Conservation (phyloP, 495 filamentous ascomycete genomes). For the Paragyromitra xinjiangensis region DNA sequence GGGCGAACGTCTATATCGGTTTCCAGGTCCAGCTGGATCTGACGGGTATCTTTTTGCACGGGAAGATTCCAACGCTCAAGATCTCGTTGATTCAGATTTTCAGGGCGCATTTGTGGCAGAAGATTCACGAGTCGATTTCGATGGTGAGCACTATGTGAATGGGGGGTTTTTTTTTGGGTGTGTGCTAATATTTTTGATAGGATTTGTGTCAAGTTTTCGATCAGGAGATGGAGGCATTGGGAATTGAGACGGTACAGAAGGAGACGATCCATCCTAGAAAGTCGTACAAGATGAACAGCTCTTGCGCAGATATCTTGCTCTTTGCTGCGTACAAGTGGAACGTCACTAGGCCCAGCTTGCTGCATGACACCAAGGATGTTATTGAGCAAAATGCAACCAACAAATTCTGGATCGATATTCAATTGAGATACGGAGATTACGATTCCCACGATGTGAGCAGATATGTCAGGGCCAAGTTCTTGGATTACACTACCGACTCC, state of each 20-base stretch:
- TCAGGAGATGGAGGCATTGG: slow-evolving; percentile 93
- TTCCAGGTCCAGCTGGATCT: slow-evolving; percentile 99
- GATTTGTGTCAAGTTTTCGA: slow-evolving; percentile 96
- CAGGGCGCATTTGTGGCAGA: slow-evolving; percentile 99
- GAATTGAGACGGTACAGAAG: slow-evolving; percentile 98
- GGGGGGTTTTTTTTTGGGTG: not conserved
- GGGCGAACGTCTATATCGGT: slow-evolving; percentile 82
- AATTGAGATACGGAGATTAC: slow-evolving; percentile 97
- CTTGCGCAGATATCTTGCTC: slow-evolving; percentile 95
- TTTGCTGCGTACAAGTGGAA: slow-evolving; percentile 99
- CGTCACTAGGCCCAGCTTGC: slow-evolving; percentile 87
- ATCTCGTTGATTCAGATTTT: slow-evolving; percentile 99
- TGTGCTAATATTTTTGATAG: slow-evolving; percentile 39
- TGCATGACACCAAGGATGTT: slow-evolving; percentile 96
- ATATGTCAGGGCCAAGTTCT: slow-evolving; percentile 96
- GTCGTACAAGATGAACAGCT: slow-evolving; percentile 99
- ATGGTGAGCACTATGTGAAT: slow-evolving; percentile 67
- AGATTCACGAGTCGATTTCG: slow-evolving; percentile 98
- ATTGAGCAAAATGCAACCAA: slow-evolving; percentile 96
- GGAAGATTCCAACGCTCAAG: slow-evolving; percentile 98
- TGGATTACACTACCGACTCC: slow-evolving; percentile 98
- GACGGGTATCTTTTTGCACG: slow-evolving; percentile 99
- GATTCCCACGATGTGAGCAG: slow-evolving; percentile 99
- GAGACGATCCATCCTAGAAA: slow-evolving; percentile 99
- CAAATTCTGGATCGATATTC: slow-evolving; percentile 99